Percentiles rank a stretch among this genome's conserved stretches.
phyloP scores from a whole-genome alignment of 2,329 filamentous ascomycete species.

The Penicillium sp. region DNA sequence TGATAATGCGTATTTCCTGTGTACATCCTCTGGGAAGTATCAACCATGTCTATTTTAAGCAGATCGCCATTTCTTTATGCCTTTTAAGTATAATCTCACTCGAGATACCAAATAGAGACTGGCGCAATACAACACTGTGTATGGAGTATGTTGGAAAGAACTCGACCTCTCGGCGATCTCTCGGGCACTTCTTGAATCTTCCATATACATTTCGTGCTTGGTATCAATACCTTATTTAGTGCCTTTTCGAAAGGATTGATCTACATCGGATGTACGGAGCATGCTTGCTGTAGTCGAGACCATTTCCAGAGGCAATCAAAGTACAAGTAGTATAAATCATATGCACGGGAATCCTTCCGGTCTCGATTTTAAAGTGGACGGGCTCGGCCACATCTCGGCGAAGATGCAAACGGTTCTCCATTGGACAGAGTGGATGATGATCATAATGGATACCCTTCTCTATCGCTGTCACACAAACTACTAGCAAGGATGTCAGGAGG shows the following conservation, averaged over 20 bases:
- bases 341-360: constrained; percentile 7
- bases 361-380: not conserved
- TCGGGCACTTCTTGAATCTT: not conserved
- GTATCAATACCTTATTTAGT: not conserved
- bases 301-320: not conserved
- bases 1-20: not conserved
- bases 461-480: not conserved
- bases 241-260: not conserved
- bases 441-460: not conserved
- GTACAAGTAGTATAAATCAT: not conserved
- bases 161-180: not conserved
- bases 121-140: not conserved
- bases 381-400: not conserved
- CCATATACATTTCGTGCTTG: not conserved
- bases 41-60: not conserved
- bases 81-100: not conserved
- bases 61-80: not conserved
- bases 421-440: not conserved
- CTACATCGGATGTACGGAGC: not conserved
- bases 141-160: not conserved
- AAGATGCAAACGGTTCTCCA: not conserved
- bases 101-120: not conserved
- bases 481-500: not conserved
- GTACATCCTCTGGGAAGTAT: not conserved
- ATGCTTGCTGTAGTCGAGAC: not conserved